Percentiles rank a stretch among this genome's conserved stretches.
These are phyloP conservation scores for Asterella californica DNA, from an alignment of 225 moss, liverwort and hornwort species.

Conservation along the genomic window DNA sequence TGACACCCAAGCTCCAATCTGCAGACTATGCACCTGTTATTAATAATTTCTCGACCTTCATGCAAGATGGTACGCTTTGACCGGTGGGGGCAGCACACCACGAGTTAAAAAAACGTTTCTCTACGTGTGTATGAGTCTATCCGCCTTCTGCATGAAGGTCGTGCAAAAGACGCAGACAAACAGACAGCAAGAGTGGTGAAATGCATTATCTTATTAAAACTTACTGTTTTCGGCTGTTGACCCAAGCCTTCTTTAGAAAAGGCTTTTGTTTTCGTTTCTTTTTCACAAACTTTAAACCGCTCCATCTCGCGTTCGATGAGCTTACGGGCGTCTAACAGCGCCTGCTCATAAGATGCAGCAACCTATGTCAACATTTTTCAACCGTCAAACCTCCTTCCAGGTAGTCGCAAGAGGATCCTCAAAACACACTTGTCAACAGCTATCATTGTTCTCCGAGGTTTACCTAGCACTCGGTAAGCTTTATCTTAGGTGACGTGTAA, in stretches of 20 bases:
- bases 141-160: neutral
- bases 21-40: conserved; percentile 16
- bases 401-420: neutral
- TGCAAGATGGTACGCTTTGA: conserved; percentile 5
- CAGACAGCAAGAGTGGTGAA: neutral
- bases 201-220: conserved; percentile 36
- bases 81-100: neutral
- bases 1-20: conserved; percentile 11
- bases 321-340: conserved; percentile 96
- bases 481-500: neutral
- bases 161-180: neutral
- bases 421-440: neutral
- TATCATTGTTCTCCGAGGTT: neutral
- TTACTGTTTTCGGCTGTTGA: conserved; percentile 97
- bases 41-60: conserved; percentile 3
- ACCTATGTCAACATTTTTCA: conserved; percentile 56
- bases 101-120: neutral
- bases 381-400: conserved; percentile 28
- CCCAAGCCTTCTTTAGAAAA: conserved; percentile 98
- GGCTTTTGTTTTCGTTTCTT: conserved; percentile 98
- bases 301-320: conserved; percentile 99
- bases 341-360: conserved; percentile 72
- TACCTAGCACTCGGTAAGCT: neutral
- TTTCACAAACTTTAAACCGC: conserved; percentile 99
- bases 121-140: neutral